A percentile compares a stretch with the other conserved stretches of the same genome.
These are phyloP conservation scores for Aspergillus persii DNA, from an alignment of 2,329 filamentous ascomycete species.

Conservation along the genomic window DNA sequence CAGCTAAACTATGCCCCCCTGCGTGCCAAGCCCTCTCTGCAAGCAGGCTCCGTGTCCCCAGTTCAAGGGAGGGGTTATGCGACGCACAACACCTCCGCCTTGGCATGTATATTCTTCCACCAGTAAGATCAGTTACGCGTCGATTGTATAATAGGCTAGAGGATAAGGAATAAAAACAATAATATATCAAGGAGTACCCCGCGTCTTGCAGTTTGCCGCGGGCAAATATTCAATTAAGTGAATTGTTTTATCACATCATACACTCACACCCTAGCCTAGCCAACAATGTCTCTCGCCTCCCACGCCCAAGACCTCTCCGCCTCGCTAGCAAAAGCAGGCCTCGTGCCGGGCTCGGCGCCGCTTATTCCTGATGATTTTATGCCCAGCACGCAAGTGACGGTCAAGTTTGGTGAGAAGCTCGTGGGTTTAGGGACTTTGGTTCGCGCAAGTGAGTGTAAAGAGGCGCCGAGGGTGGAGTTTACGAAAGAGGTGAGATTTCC, in stretches of 20 bases:
- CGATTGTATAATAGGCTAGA: neutral
- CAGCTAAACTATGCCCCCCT: neutral
- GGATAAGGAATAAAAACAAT: neutral
- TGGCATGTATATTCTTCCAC: neutral
- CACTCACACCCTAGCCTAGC: neutral
- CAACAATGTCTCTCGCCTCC: neutral
- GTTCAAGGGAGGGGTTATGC: neutral
- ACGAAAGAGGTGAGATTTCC: conserved; percentile 4
- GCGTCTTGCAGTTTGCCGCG: too few relatives aligned
- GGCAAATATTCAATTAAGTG: too few relatives aligned
- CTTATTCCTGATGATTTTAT: conserved; percentile 11
- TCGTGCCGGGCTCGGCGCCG: conserved; percentile 7
- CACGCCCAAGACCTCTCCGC: neutral
- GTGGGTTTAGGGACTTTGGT: conserved; percentile 12
- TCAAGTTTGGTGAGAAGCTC: conserved; percentile 7
- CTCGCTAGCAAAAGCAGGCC: conserved; percentile 1
- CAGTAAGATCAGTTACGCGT: neutral
- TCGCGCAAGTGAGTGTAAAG: conserved; percentile 15
- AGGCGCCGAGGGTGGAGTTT: conserved; percentile 8
- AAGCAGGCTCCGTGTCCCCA: neutral
- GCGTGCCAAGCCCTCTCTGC: neutral
- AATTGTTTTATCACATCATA: too few relatives aligned
- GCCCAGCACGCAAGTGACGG: conserved; percentile 4
- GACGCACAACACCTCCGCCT: neutral
- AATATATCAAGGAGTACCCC: neutral